phyloP scores from a whole-genome alignment of 345 rosid species.

The Balakata baccata region DNA sequence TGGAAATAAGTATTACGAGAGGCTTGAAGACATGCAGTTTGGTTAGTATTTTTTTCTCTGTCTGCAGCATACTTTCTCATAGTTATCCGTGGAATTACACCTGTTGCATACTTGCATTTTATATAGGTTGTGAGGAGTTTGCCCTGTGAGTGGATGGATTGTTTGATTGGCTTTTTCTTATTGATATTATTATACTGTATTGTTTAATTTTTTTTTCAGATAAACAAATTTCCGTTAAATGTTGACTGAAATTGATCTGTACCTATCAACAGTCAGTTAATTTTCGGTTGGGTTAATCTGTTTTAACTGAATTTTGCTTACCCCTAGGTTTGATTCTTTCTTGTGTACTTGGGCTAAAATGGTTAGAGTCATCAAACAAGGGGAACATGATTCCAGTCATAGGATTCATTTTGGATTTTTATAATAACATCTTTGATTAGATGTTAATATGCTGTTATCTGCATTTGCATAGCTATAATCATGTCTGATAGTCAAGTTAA shows the following conservation, averaged over 20 bases:
- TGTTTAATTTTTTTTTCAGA: too few species aligned
- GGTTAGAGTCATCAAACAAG: neutral
- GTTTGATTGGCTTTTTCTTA: neutral
- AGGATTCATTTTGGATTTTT: neutral
- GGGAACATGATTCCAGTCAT: neutral
- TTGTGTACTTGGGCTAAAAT: neutral
- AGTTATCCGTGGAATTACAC: too few species aligned
- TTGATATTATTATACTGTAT: neutral
- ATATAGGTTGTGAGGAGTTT: neutral
- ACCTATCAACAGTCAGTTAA: too few species aligned
- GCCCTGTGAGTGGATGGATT: neutral
- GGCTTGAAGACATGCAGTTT: slow-evolving; percentile 55
- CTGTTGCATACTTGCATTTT: neutral
- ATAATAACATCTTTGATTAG: neutral
- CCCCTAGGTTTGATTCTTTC: neutral
- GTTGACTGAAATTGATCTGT: too few species aligned
- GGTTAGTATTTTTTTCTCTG: slow-evolving; percentile 44
- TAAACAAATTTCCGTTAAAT: too few species aligned
- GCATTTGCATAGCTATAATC: neutral
- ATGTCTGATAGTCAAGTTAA: neutral
- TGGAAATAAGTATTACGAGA: slow-evolving; percentile 91
- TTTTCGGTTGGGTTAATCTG: too few species aligned
- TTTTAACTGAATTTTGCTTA: too few species aligned
- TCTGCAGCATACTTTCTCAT: too few species aligned
- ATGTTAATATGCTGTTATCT: neutral